phyloP scores from a whole-genome alignment of 345 rosid species.

The Dimocarpus longan region DNA sequence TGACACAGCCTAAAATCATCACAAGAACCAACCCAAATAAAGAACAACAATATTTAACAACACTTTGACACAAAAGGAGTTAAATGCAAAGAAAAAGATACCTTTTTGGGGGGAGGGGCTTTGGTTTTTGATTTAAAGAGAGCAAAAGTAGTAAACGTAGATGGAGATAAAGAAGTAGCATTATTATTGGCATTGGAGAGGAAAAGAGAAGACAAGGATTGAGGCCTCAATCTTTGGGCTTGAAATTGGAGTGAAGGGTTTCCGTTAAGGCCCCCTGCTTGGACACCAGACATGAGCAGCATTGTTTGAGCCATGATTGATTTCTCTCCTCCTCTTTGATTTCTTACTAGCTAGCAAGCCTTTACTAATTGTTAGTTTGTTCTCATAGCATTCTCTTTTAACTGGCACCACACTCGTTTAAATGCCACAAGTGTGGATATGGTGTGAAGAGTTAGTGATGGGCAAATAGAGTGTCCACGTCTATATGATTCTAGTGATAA shows the following conservation, averaged over 20 bases:
- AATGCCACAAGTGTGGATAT: constrained; percentile 42
- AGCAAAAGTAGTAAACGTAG: constrained; percentile 54
- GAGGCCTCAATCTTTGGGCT: constrained; percentile 50
- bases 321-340: neutral
- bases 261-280: constrained; percentile 41
- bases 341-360: neutral
- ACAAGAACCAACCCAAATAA: neutral
- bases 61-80: neutral
- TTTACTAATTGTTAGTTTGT: neutral
- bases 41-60: neutral
- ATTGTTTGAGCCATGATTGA: constrained; percentile 75
- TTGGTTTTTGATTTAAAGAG: constrained; percentile 85
- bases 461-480: constrained; percentile 69
- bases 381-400: neutral
- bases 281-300: constrained; percentile 75
- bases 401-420: neutral
- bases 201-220: constrained; percentile 39
- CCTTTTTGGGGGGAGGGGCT: constrained; percentile 76
- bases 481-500: constrained; percentile 26
- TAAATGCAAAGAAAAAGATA: neutral
- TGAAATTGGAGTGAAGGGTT: constrained; percentile 56
- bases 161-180: constrained; percentile 24
- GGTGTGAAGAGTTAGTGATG: constrained; percentile 41
- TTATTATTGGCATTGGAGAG: constrained; percentile 13
- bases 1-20: constrained; percentile 32